These are phyloP conservation scores for Thalassiosira livingstoniorum DNA, from an alignment of 352 stramenopile species.

Conservation along the genomic window DNA sequence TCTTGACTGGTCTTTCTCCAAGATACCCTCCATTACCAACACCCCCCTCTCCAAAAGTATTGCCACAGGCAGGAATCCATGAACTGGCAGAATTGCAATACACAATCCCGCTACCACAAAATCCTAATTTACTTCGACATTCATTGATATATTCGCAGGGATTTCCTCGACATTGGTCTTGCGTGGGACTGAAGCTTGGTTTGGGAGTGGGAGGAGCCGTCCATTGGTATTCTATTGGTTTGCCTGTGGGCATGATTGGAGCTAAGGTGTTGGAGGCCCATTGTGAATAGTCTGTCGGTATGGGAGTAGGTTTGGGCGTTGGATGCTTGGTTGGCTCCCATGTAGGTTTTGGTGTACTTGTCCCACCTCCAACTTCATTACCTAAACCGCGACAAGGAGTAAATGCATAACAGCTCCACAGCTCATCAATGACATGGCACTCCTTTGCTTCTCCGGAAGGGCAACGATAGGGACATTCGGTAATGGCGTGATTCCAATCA, in stretches of 20 bases:
- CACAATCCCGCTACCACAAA: slow-evolving; percentile 52
- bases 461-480: slow-evolving; percentile 55
- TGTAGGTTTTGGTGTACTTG: slow-evolving; percentile 48
- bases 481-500: slow-evolving; percentile 66
- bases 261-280: no score
- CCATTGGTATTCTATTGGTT: slow-evolving; percentile 30
- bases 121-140: slow-evolving; percentile 59
- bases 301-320: slow-evolving; percentile 26
- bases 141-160: slow-evolving; percentile 56
- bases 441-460: slow-evolving; percentile 48
- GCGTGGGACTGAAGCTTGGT: slow-evolving; percentile 48
- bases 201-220: slow-evolving; percentile 34
- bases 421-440: slow-evolving; percentile 49
- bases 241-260: slow-evolving; percentile 10
- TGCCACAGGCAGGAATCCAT: slow-evolving; percentile 41
- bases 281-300: slow-evolving; percentile 35
- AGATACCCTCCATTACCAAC: no score
- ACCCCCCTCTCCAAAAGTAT: no score
- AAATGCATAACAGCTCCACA: slow-evolving; percentile 58
- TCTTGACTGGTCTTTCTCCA: not conserved
- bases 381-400: no score
- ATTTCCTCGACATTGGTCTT: slow-evolving; percentile 52
- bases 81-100: slow-evolving; percentile 59
- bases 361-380: no score
- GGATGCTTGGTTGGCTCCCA: slow-evolving; percentile 57